Percentiles rank a stretch among this genome's conserved stretches.
These are phyloP conservation scores for Emmonsia crescens DNA, from an alignment of 2,329 filamentous ascomycete genomes.

Conservation along the genomic window DNA sequence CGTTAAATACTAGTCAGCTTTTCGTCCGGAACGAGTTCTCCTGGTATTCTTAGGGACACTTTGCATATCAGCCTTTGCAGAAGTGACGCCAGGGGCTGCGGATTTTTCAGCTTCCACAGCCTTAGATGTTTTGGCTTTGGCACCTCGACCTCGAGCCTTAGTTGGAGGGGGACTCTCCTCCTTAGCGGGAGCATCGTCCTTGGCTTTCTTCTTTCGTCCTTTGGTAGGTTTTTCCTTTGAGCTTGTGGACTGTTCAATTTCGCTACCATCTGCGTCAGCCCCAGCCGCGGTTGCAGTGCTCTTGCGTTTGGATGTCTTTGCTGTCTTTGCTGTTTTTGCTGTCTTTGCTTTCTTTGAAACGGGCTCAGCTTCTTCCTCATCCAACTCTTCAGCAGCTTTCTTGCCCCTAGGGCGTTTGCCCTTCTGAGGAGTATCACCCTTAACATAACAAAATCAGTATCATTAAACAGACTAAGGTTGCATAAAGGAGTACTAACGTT, in stretches of 20 bases:
- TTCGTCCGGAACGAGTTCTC: background rate
- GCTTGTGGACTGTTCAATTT: conserved; percentile 7
- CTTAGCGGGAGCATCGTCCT: conserved; percentile 14
- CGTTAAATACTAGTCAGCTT: background rate
- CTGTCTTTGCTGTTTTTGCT: conserved; percentile 12
- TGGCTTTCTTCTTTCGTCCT: conserved; percentile 9
- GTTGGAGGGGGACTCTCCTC: conserved; percentile 15
- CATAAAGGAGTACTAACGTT: conserved; percentile 4
- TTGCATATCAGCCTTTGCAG: conserved; percentile 10
- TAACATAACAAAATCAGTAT: conserved; percentile 12
- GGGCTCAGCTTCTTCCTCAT: conserved; percentile 12
- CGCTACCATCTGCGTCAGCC: conserved; percentile 5
- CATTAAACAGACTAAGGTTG: background rate
- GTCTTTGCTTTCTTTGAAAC: conserved; percentile 13
- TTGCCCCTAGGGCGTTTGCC: conserved; percentile 26
- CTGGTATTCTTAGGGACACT: conserved; percentile 13
- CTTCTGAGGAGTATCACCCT: conserved; percentile 23
- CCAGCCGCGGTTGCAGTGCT: background rate
- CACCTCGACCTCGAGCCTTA: conserved; percentile 7
- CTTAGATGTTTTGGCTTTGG: conserved; percentile 11
- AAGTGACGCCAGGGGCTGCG: too few relatives aligned
- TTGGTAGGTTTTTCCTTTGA: conserved; percentile 1
- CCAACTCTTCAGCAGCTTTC: conserved; percentile 19
- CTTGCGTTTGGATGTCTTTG: conserved; percentile 7
- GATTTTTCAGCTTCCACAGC: conserved; percentile 10